These are phyloP conservation scores for Paracoccidioides brasiliensis DNA, from an alignment of 2,329 filamentous ascomycete species.

Conservation along the genomic window DNA sequence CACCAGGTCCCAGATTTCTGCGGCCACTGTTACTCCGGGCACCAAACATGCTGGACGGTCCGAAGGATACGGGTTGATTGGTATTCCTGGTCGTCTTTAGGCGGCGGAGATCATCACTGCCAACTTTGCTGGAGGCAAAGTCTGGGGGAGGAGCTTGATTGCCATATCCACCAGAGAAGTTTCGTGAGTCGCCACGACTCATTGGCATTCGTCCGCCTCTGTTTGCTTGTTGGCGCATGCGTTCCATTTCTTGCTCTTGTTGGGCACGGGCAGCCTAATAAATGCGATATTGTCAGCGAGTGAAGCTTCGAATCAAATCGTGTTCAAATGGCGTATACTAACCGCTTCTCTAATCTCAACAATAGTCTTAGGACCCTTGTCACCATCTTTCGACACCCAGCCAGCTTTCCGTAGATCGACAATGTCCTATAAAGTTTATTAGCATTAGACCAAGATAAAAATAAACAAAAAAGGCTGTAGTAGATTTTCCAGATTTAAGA, in stretches of 20 bases:
- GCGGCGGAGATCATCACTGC: conserved; percentile 79
- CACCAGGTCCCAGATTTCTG: conserved; percentile 58
- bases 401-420: conserved; percentile 63
- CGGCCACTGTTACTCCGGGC: conserved; percentile 79
- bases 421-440: conserved; percentile 45
- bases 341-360: conserved; percentile 77
- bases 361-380: conserved; percentile 95
- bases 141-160: conserved; percentile 56
- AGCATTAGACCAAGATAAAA: conserved; percentile 3
- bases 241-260: conserved; percentile 63
- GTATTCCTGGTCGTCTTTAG: conserved; percentile 50
- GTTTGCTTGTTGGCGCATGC: conserved; percentile 36
- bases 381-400: conserved; percentile 77
- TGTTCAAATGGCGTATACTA: conserved; percentile 19
- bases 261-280: conserved; percentile 54
- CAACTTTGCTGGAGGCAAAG: conserved; percentile 65
- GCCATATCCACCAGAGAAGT: conserved; percentile 60
- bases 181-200: conserved; percentile 71
- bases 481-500: not conserved
- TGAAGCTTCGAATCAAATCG: conserved; percentile 11
- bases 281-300: conserved; percentile 4
- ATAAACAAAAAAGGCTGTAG: not conserved
- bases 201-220: conserved; percentile 54
- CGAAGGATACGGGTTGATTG: conserved; percentile 54
- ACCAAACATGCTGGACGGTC: conserved; percentile 74